Evolutionary conservation across 306 rosid species (phyloP), one percentile per base, ranked within the genome.

Genomic region (Sechiopsis laciniata): DNA sequence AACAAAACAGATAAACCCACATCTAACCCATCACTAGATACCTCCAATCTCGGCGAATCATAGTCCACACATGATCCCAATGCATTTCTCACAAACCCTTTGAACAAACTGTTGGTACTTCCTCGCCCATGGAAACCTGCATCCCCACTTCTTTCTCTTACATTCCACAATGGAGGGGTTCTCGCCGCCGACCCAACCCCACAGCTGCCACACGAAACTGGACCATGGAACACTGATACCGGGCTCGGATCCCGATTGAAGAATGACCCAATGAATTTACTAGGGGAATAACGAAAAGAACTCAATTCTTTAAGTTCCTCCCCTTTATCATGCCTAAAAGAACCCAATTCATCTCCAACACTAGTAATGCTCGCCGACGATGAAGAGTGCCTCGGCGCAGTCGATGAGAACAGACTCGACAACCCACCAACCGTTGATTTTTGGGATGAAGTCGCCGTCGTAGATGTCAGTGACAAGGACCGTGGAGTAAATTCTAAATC

Each of bases 181-280:
- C 92, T 82, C 14, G 75, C 80, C 0, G 89, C 79, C 4, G 82
- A 77, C 4, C 83, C 80, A 53, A 79, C 85, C 73, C 82, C 79
- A 13, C 84, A 80, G 57, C 96, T 78, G 73, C 86, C 76, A 46
- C 93, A 84, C 51, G 97, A 94, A 77, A 90, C 86, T 0, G 99
- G 97, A 3, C 96, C 94, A 51, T 95, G 95, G 45, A 91, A 89
- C 67, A 91, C 99, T 12, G 97, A 95, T 13, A 91, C 88, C 0
- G 96, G 99, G 79, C 99, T 95, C 82, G 85, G 89, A 46, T 90
- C 97, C 74, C 87, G 74, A 53, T 87, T 89, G 90, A 87, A 82
- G 4, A 82, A 83, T 52, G 86, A 74, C 45, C 88, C 94, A 22
- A 71, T 59, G 17, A 89, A 83, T 72, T 95, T 91, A 50, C 83